Conservation (phyloP, 257 asterid species). For the Ehretia macrophylla region DNA sequence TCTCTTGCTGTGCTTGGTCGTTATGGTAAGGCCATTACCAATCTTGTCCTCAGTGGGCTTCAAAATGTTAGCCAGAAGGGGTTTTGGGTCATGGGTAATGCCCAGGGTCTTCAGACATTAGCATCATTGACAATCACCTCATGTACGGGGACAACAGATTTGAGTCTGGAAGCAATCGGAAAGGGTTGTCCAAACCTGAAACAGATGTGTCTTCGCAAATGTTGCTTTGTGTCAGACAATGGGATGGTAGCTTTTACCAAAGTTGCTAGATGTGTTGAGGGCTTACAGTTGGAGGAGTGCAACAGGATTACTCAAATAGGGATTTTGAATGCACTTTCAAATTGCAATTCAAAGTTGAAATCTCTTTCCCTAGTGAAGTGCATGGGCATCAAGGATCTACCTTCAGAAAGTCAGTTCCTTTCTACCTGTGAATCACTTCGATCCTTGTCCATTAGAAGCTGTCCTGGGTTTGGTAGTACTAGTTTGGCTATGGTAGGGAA, state of each 20-base stretch:
- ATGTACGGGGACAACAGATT: constrained; percentile 65
- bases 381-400: constrained; percentile 66
- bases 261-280: constrained; percentile 54
- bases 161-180: constrained; percentile 67
- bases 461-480: constrained; percentile 71
- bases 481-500: constrained; percentile 77
- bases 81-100: constrained; percentile 91
- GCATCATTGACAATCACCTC: constrained; percentile 56
- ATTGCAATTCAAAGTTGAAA: constrained; percentile 61
- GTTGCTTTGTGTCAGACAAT: constrained; percentile 64
- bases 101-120: constrained; percentile 57
- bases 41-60: constrained; percentile 59
- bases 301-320: constrained; percentile 71
- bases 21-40: constrained; percentile 61
- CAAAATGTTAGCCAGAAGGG: constrained; percentile 78
- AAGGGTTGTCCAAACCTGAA: constrained; percentile 62
- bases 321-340: constrained; percentile 56
- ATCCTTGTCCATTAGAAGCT: constrained; percentile 61
- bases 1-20: constrained; percentile 83
- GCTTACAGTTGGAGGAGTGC: constrained; percentile 84
- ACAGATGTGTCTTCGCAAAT: constrained; percentile 51
- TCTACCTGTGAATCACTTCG: constrained; percentile 78
- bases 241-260: constrained; percentile 71
- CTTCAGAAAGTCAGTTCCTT: constrained; percentile 33
- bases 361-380: constrained; percentile 70